These are phyloP conservation scores for Globisporangium sylvaticum DNA, from an alignment of 352 stramenopile species.

Conservation along the genomic window DNA sequence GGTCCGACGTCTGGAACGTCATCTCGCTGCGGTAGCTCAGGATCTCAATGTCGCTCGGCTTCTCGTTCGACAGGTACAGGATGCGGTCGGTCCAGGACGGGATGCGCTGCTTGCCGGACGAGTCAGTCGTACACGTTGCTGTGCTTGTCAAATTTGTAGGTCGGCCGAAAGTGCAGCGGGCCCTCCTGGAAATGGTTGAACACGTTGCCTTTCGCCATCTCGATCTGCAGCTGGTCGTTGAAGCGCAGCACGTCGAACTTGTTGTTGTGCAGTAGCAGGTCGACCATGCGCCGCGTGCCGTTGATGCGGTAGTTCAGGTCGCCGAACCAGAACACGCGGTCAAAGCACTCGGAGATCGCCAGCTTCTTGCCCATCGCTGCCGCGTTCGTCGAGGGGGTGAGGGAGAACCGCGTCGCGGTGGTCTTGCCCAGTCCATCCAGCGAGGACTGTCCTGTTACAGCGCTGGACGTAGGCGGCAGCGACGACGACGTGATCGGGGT, in stretches of 20 bases:
- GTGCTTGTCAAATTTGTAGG: constrained; percentile 96
- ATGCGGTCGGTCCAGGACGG: constrained; percentile 96
- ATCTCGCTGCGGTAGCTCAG: constrained; percentile 67
- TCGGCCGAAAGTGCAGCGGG: constrained; percentile 89
- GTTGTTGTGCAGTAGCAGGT: constrained; percentile 67
- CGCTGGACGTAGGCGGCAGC: background rate
- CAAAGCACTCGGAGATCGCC: constrained; percentile 60
- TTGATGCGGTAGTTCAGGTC: constrained; percentile 95
- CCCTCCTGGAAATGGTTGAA: constrained; percentile 91
- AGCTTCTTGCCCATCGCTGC: constrained; percentile 8
- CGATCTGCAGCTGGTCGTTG: constrained; percentile 89
- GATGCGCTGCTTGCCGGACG: constrained; percentile 92
- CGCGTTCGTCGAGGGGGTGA: constrained; percentile 10
- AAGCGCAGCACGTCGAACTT: constrained; percentile 76
- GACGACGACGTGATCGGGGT: background rate
- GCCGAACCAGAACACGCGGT: constrained; percentile 92
- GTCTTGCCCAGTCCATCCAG: constrained; percentile 29
- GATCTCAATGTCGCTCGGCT: constrained; percentile 43
- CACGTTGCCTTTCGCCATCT: constrained; percentile 74
- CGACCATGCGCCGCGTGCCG: constrained; percentile 85
- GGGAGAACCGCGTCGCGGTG: constrained; percentile 27
- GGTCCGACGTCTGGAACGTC: constrained; percentile 67
- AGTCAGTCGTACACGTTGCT: constrained; percentile 93
- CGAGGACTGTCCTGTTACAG: constrained; percentile 2
- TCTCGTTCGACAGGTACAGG: constrained; percentile 68